Conservation (phyloP, 768 basidiomycete genomes). For the Tulasnella sp. region DNA sequence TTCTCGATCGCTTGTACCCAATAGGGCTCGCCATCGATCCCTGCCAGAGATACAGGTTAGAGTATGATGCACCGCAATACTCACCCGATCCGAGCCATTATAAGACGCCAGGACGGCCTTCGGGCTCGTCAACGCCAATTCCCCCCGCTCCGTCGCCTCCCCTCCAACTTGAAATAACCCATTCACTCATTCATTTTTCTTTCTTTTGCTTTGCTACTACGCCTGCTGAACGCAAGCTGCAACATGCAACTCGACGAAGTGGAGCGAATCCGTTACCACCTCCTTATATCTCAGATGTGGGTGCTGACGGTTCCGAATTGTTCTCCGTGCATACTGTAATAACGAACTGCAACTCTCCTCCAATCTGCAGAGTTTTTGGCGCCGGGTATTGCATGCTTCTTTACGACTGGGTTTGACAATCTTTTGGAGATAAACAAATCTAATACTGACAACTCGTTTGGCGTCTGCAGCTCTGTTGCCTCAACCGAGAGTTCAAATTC, state of each 20-base stretch:
- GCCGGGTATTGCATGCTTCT: neutral
- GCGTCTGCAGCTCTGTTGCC: neutral
- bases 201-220: neutral
- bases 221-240: neutral
- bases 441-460: neutral
- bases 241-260: neutral
- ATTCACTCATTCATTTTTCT: no score
- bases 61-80: no score
- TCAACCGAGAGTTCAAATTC: neutral
- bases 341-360: neutral
- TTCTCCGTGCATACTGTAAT: neutral
- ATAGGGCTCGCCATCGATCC: no score
- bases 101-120: neutral
- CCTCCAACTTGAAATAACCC: no score
- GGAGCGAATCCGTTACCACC: neutral
- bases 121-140: neutral
- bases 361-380: neutral
- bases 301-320: no score
- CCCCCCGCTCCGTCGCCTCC: neutral
- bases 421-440: neutral
- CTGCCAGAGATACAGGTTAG: no score
- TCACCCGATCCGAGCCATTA: no score
- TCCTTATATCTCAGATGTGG: neutral
- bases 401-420: neutral
- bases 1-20: no score